Evolutionary conservation across 345 rosid genomes (phyloP).

Genomic region (Bruguiera gymnorhiza): DNA sequence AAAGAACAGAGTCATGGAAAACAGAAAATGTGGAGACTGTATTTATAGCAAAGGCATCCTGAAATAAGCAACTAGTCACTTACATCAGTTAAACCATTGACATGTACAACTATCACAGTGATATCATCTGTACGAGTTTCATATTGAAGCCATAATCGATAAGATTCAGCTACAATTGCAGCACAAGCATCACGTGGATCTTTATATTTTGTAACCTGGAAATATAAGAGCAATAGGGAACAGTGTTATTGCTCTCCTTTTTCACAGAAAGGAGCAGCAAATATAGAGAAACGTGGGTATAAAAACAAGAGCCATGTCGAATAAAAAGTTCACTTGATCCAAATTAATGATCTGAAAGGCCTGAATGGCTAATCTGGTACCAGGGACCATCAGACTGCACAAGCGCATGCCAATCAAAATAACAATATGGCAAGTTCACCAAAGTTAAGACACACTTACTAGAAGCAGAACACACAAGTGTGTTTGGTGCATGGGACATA

Average conservation of each 20-base stretch:
- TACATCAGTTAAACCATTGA: conserved; percentile 73
- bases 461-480: too few relatives aligned
- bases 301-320: background rate
- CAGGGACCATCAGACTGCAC: too few relatives aligned
- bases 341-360: too few relatives aligned
- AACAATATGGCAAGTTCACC: too few relatives aligned
- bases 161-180: conserved; percentile 98
- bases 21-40: conserved; percentile 16
- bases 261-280: background rate
- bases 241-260: background rate
- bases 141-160: conserved; percentile 96
- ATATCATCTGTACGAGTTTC: conserved; percentile 99
- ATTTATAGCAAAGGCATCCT: background rate
- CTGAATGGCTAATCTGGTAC: too few relatives aligned
- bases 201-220: conserved; percentile 83
- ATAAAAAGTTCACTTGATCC: too few relatives aligned
- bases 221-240: conserved; percentile 10
- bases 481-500: too few relatives aligned
- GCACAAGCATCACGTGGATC: conserved; percentile 99
- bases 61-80: conserved; percentile 22
- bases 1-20: conserved; percentile 12
- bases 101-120: conserved; percentile 88
- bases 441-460: too few relatives aligned
- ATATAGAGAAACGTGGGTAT: background rate
- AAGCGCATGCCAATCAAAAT: too few relatives aligned